Base-by-base conservation (phyloP, 176 grass and related monocot species). In the Melocanna baccifera region DNA sequence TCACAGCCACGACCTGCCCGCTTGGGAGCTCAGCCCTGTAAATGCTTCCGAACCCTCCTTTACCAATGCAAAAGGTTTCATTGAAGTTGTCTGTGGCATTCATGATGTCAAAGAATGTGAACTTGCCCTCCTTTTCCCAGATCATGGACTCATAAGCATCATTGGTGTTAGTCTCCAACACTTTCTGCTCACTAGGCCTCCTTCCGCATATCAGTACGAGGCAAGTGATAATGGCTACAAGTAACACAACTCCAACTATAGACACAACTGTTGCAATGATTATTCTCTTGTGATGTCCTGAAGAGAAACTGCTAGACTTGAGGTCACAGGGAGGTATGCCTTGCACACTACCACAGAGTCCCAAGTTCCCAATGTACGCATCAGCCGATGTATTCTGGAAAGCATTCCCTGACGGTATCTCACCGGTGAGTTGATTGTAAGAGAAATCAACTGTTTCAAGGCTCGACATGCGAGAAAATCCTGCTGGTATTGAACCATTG, bases 41-140 rank as follows among this genome's bases (percentile, higher is more conserved):
- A 9, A 99, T 91, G 14, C 77, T 92, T 4, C 96, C 96, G 37
- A 99, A 99, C 0, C 93, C 87, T 2, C 96, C 96, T 91, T 94
- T 94, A 9, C 96, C 96, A n/a, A 99, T 86, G 87, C 91, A 99
- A 81, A 87, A 99, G 19, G 84, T 68, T 51, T 90, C 88, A 22
- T 73, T 92, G 91, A 99, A 99, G 67, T 87, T 89, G 52, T 99
- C 86, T 0, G 96, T 99, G 77, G 96, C 93, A 23, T 91, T 94
- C 76, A 77, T 69, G 10, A 99, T 94, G 81, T 99, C 91, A 0
- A 88, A 81, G 62, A 99, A 99, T 30, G 91, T 92, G 78, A 99
- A 99, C 69, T 86, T 96, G 2, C 86, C 81, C 65, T 96, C 93
- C 85, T 86, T 96, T 40, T 99, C 96, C 96, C 96, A 99, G 55